Evolutionary conservation across 805 yeast genomes (phyloP).

Genomic region (Debaryomyces prosopidis): DNA sequence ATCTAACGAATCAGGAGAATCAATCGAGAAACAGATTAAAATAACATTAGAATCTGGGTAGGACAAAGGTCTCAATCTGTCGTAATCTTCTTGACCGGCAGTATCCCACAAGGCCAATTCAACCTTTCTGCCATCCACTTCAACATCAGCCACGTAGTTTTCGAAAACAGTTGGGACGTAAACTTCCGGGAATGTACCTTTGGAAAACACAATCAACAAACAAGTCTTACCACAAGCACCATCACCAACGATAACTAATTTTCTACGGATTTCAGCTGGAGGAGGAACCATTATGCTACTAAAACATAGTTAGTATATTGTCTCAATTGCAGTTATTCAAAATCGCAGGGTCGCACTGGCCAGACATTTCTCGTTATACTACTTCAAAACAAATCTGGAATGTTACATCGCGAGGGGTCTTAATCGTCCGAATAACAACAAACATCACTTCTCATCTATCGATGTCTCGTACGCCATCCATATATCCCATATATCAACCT

Average conservation of each 20-base stretch:
- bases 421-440: not conserved
- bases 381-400: not conserved
- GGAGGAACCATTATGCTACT: constrained; percentile 39
- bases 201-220: constrained; percentile 76
- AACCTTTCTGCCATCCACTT: constrained; percentile 61
- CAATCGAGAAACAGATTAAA: constrained; percentile 87
- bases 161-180: constrained; percentile 97
- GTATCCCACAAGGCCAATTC: constrained; percentile 97
- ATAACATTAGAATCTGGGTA: constrained; percentile 93
- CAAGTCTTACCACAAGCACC: constrained; percentile 98
- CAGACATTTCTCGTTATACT: not conserved
- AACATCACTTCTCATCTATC: no score
- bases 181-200: constrained; percentile 92
- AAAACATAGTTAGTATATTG: constrained; percentile 4
- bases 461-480: no score
- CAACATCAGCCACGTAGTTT: constrained; percentile 94
- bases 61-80: constrained; percentile 85
- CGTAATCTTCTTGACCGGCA: constrained; percentile 98
- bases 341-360: not conserved
- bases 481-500: no score
- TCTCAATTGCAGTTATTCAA: not conserved
- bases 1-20: constrained; percentile 87
- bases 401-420: not conserved
- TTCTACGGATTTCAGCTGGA: constrained; percentile 64
- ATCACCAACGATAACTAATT: constrained; percentile 92